Percentiles rank a stretch among this genome's conserved stretches.
These are phyloP conservation scores for Amphichorda felina DNA, from an alignment of 2,329 filamentous ascomycete species.

Conservation along the genomic window DNA sequence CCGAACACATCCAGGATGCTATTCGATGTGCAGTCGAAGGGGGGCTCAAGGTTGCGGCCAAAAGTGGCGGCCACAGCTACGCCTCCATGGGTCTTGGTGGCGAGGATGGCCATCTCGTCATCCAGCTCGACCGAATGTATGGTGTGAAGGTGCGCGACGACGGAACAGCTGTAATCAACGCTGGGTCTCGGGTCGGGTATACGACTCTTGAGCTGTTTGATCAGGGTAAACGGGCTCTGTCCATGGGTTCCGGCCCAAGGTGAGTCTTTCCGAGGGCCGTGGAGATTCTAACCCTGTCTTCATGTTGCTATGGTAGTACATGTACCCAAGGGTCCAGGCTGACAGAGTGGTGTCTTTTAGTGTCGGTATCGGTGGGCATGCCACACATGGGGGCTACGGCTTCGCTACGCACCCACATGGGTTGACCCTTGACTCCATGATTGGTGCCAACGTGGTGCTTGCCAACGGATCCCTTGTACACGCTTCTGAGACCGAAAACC, in stretches of 20 bases:
- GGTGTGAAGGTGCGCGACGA: constrained; percentile 15
- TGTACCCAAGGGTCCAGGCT: too few species aligned
- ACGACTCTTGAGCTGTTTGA: constrained; percentile 22
- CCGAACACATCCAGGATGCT: constrained; percentile 28
- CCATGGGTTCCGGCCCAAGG: constrained; percentile 29
- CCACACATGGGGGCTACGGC: constrained; percentile 25
- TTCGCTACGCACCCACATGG: constrained; percentile 11
- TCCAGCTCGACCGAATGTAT: constrained; percentile 27
- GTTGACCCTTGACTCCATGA: constrained; percentile 20
- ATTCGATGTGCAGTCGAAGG: constrained; percentile 29
- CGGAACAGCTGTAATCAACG: constrained; percentile 13
- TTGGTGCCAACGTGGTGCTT: constrained; percentile 21
- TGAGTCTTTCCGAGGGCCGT: too few species aligned
- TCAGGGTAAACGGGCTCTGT: constrained; percentile 20
- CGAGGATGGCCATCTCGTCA: constrained; percentile 24
- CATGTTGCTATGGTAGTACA: too few species aligned
- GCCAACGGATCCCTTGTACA: constrained; percentile 19
- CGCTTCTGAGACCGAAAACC: constrained; percentile 19
- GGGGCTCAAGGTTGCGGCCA: constrained; percentile 34
- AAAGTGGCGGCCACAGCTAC: constrained; percentile 41
- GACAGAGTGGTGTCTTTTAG: constrained; percentile 8
- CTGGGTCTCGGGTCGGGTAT: constrained; percentile 23
- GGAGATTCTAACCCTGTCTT: too few species aligned
- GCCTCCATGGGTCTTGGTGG: constrained; percentile 34
- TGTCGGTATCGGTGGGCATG: constrained; percentile 32